Percentiles rank a stretch among this genome's conserved stretches.
Evolutionary conservation across 163 green algal genomes (phyloP).

Genomic region (Prototheca wickerhamii): DNA sequence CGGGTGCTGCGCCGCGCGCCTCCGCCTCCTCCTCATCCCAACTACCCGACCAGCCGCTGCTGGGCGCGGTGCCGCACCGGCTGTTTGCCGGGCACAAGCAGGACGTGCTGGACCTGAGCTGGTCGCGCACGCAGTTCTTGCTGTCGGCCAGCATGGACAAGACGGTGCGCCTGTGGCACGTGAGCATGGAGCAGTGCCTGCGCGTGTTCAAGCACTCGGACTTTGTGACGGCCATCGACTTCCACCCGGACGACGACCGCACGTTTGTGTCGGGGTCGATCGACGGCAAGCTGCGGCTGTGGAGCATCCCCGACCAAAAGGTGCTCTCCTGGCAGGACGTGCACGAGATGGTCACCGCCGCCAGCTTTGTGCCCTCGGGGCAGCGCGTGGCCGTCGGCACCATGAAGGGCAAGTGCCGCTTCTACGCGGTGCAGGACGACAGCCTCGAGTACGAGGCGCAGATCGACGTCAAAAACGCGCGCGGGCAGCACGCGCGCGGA

Average conservation of each 20-base stretch:
- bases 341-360: slow-evolving; percentile 84
- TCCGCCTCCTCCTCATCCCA: not conserved
- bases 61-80: not conserved
- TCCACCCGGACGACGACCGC: slow-evolving; percentile 77
- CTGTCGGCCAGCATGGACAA: slow-evolving; percentile 80
- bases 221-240: slow-evolving; percentile 80
- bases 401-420: slow-evolving; percentile 57
- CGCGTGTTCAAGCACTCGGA: slow-evolving; percentile 70
- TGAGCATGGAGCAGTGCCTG: slow-evolving; percentile 73
- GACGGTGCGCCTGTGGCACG: slow-evolving; percentile 86
- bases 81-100: slow-evolving; percentile 53
- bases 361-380: slow-evolving; percentile 57
- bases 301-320: slow-evolving; percentile 69
- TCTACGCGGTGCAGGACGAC: slow-evolving; percentile 42
- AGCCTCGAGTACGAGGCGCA: slow-evolving; percentile 67
- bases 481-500: slow-evolving; percentile 46
- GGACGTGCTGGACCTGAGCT: slow-evolving; percentile 87
- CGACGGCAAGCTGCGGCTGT: slow-evolving; percentile 77
- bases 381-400: slow-evolving; percentile 66
- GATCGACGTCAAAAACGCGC: slow-evolving; percentile 73
- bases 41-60: not conserved
- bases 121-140: slow-evolving; percentile 69
- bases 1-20: too few species aligned
- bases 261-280: slow-evolving; percentile 70
- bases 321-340: slow-evolving; percentile 59